These are phyloP conservation scores for Trichoderma atroviride DNA, from an alignment of 2,329 filamentous ascomycete species.

Conservation along the genomic window DNA sequence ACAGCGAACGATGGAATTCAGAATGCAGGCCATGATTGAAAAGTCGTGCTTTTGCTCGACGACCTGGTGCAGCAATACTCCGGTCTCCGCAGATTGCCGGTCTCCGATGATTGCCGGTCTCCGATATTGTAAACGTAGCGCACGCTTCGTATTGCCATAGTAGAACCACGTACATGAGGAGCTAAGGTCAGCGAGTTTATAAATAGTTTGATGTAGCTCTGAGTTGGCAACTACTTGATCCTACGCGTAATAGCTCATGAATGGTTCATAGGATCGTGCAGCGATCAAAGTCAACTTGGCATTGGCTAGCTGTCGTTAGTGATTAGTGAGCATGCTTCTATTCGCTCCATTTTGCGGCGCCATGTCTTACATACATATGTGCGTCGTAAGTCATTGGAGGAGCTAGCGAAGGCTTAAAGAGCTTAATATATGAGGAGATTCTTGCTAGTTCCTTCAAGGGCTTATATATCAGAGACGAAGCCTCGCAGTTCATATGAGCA, in stretches of 20 bases:
- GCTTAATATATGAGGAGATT: not conserved
- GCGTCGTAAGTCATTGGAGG: not conserved
- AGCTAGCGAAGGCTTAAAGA: not conserved
- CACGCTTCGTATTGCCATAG: not conserved
- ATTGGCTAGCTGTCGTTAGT: not conserved
- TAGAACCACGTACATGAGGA: not conserved
- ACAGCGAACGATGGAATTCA: not conserved
- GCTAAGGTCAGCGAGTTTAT: not conserved
- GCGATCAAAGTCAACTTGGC: not conserved
- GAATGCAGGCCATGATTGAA: not conserved
- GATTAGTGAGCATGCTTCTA: not conserved
- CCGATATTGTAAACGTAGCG: not conserved
- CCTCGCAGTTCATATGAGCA: not conserved
- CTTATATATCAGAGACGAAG: not conserved
- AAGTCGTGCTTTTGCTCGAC: not conserved
- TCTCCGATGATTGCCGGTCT: not conserved
- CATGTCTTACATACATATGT: not conserved
- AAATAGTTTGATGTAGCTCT: not conserved
- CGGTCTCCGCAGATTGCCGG: not conserved
- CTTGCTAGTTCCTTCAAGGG: not conserved
- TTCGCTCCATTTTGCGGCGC: not conserved
- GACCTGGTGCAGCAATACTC: not conserved
- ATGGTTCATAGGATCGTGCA: not conserved
- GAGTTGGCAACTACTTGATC: not conserved
- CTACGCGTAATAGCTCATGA: not conserved